Conservation (phyloP, 1,139 yeast genomes). For the Lodderomyces parapsilosis region DNA sequence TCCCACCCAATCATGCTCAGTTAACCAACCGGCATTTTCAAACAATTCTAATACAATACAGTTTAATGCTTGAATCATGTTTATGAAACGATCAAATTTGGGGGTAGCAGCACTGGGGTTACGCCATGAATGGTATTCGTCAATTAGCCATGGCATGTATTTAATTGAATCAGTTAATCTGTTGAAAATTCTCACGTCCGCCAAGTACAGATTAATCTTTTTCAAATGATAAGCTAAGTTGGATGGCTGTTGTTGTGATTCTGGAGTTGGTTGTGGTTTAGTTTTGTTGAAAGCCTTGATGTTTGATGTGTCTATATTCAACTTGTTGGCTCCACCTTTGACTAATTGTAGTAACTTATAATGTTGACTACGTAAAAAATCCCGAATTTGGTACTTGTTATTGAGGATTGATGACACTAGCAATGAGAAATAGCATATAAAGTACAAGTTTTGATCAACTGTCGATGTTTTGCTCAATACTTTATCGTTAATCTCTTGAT, state of each 20-base stretch:
- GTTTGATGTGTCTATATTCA: neutral
- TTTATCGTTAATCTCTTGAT: conserved; percentile 43
- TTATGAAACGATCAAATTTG: conserved; percentile 32
- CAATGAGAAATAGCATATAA: conserved; percentile 45
- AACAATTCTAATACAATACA: conserved; percentile 48
- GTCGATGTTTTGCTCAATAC: conserved; percentile 36
- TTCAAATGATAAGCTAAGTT: conserved; percentile 40
- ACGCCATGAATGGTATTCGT: conserved; percentile 32
- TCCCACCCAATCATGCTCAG: conserved; percentile 55
- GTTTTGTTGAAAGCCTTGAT: conserved; percentile 6
- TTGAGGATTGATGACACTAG: conserved; percentile 40
- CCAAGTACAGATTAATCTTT: conserved; percentile 43
- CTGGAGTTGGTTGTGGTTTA: conserved; percentile 7
- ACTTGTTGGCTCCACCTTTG: conserved; percentile 2
- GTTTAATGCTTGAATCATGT: conserved; percentile 41
- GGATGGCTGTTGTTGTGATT: conserved; percentile 15
- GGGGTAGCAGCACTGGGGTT: conserved; percentile 28
- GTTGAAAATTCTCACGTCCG: conserved; percentile 55
- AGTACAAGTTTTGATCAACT: conserved; percentile 42
- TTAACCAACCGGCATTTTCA: conserved; percentile 59
- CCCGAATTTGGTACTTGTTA: conserved; percentile 34
- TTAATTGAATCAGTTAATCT: conserved; percentile 53
- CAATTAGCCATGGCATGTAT: conserved; percentile 50
- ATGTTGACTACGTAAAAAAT: conserved; percentile 30
- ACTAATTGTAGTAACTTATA: conserved; percentile 17